Evolutionary conservation across 805 yeast species (phyloP), one percentile per base, ranked within the genome.

Genomic region (Saccharomyces mikatae): DNA sequence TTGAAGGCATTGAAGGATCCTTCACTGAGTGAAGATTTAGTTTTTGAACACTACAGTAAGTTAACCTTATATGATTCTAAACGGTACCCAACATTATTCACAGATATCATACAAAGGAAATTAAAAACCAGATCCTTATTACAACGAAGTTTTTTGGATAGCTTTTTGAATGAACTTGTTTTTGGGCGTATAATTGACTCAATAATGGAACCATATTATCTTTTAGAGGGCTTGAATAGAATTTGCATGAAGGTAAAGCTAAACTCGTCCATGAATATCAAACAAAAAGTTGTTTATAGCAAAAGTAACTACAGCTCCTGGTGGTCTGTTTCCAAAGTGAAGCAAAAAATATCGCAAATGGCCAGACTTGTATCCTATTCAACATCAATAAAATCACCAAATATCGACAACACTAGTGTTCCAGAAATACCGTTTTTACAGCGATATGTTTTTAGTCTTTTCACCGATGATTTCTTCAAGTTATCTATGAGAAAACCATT

Each of bases 401-500:
- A 49, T 5, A 21, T 49, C 32, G 36, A 27, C 11, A 17, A 4
- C 22, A 17, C 13, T 24, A 11, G 21, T 17, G 17, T 36, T 17
- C 44, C 22, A 36, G 28, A 31, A 31, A 24, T 13, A 49, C 13
- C 27, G 22, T 28, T 47, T 26, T 29, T 28, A 47, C 21, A 47
- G 13, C 6, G 30, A 26, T 60, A 58, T 46, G 48, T 60, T 17
- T 62, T 62, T 53, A 60, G 62, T 13, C 52, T 63, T 14, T n/a
- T 60, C 21, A 56, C 50, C 31, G 54, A 46, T 21, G 62, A 63
- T 49, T n/a, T 63, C 5, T 48, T 60, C 2, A 54, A 44, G 10
- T 50, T 66, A 27, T 55, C 62, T 4, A 51, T 48, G 41, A 64
- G 63, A 30, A 68, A 70, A 51, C 78, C 78, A 1, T 57, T 62